Conservation (phyloP, 108 stramenopile genomes). For the Skeletonema potamos region DNA sequence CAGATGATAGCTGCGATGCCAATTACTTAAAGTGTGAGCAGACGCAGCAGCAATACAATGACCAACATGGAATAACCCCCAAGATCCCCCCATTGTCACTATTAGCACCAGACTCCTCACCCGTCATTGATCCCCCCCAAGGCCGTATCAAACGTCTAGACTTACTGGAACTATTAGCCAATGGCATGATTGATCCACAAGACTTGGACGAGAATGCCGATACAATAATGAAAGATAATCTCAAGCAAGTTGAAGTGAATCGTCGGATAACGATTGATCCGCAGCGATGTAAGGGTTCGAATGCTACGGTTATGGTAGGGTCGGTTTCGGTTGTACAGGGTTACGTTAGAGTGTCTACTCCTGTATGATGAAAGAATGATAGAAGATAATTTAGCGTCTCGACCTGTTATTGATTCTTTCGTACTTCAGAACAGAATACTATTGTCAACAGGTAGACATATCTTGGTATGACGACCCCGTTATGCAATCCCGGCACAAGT, state of each 20-base stretch:
- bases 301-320: neutral
- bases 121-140: neutral
- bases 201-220: neutral
- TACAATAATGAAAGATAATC: neutral
- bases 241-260: neutral
- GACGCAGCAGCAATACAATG: neutral
- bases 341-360: neutral
- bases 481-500: no score
- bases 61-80: neutral
- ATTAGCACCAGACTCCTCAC: neutral
- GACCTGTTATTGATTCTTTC: no score
- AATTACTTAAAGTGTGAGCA: neutral
- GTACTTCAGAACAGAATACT: no score
- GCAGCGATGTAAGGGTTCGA: neutral
- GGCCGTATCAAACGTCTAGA: neutral
- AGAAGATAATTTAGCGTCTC: neutral
- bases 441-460: no score
- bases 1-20: neutral
- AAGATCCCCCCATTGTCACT: neutral
- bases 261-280: neutral
- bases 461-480: no score
- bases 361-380: neutral
- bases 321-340: neutral
- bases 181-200: neutral
- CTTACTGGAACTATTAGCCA: neutral